Evolutionary conservation across 2,329 filamentous ascomycete genomes (phyloP), one percentile per base, ranked within the genome.

Genomic region (Penicillium carneum): DNA sequence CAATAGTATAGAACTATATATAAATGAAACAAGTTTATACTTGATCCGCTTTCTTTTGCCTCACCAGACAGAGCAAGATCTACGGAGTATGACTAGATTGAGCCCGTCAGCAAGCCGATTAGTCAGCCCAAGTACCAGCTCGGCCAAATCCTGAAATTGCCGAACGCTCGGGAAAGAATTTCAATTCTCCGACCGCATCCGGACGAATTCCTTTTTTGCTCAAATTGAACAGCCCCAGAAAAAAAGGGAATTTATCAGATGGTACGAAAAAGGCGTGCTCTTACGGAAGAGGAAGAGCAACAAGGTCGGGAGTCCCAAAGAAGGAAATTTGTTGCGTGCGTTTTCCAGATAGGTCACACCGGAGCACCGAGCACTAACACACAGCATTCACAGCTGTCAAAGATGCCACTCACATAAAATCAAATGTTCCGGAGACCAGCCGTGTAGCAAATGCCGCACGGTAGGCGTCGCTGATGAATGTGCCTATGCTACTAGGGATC

Each of bases 361-460:
- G n/a, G 51, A 52, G 38, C 12, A 56, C 51, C 34, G 4, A 52
- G 14, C 31, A 42, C 54, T 63, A n/a, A 65, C 53, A 7, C 12
- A 20, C 31, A 8, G 6, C 16, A 29, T 20, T 12, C 33, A 45
- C 59, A 75, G 75, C 4, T 82, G 80, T 48, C 76, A 79, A 63
- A 69, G 79, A 62, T 82, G 80, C 51, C 80, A 82, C 68, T 63
- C 73, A 0, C 80, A 81, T 33, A 82, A 83, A 62, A 80, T 82
- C 29, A 82, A 80, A 63, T 82, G 81, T 57, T 82, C 80, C 0
- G 80, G 80, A 0, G 75, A 77, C 3, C 73, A 75, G 26, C 81
- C 81, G 1, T 83, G 81, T 57, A 71, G 67, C 36, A 77, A 80
- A 41, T 82, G 80, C 57, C 69, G 70, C 41, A 64, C 72, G 7